Evolutionary conservation across 495 filamentous ascomycete species (phyloP), one percentile per base, ranked within the genome.

Genomic region (Penicillium pulvis): DNA sequence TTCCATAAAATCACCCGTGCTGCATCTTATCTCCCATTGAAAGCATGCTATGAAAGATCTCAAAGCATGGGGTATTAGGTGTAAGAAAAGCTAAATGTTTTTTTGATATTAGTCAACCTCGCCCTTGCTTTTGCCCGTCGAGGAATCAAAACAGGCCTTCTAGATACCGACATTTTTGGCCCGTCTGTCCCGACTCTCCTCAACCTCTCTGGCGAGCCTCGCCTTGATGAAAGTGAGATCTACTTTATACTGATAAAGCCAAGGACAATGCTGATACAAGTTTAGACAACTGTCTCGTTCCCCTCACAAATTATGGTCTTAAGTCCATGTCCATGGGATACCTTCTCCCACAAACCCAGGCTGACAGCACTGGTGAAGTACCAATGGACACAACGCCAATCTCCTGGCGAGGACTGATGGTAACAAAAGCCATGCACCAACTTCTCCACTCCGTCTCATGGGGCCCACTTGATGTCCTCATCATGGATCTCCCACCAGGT

Each of bases 271-370:
- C 17, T 49, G 42, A 54, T 51, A 4, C 46, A 46, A 6, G 7
- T 67, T 30, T 35, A 90, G 87, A 87, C 57, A 90, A 96, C 70
- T 89, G 89, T 62, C 81, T 99, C 8, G 53, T 98, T 23, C 95
- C 95, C 0, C 74, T 98, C 24, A 89, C 87, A n/a, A 96, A 94
- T 68, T 98, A 97, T 76, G 95, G 93, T 54, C 82, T 99, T 57
- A 93, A 95, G 72, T 93, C 90, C 42, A 98, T 98, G 94, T 96
- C 91, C 3, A 97, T 99, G 88, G 95, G 95, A 47, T 98, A 97
- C 64, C 83, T 98, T 11, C 84, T 95, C 14, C 78, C 78, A 2
- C 71, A 71, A 62, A 70, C 72, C 26, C 53, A 66, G 57, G 43
- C 69, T 11, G 55, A 67, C 51, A 61, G 19, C 43, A 17, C 62